These are phyloP conservation scores for Wickerhamomyces queroliae DNA, from an alignment of 805 yeast genomes.

Conservation along the genomic window DNA sequence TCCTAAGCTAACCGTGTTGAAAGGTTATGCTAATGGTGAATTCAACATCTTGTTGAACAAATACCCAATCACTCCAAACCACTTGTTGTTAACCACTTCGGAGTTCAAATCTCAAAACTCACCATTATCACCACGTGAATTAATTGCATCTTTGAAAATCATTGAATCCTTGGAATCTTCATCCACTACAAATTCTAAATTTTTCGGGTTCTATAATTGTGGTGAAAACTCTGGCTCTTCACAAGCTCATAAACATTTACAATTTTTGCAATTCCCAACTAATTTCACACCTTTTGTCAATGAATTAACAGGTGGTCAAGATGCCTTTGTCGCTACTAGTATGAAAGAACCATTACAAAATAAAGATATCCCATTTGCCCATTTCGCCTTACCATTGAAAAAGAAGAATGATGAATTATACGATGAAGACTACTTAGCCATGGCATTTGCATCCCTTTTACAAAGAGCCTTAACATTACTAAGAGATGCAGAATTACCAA, in stretches of 20 bases:
- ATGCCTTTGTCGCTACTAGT: slow-evolving; percentile 48
- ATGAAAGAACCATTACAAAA: slow-evolving; percentile 57
- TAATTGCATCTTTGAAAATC: slow-evolving; percentile 51
- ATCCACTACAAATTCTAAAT: slow-evolving; percentile 35
- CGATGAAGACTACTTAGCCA: slow-evolving; percentile 51
- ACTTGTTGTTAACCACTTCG: slow-evolving; percentile 73
- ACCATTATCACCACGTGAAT: slow-evolving; percentile 67
- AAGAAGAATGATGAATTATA: slow-evolving; percentile 31
- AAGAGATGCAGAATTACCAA: slow-evolving; percentile 41
- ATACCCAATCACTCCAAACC: slow-evolving; percentile 78
- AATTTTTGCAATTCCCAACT: slow-evolving; percentile 68
- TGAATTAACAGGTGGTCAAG: slow-evolving; percentile 34
- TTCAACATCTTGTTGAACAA: slow-evolving; percentile 75
- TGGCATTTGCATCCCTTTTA: slow-evolving; percentile 66
- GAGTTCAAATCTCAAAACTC: slow-evolving; percentile 66
- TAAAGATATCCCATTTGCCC: slow-evolving; percentile 68
- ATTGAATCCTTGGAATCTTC: slow-evolving; percentile 40
- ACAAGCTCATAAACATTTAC: slow-evolving; percentile 89
- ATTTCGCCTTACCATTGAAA: slow-evolving; percentile 67
- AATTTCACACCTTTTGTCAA: slow-evolving; percentile 56
- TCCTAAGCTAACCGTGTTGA: slow-evolving; percentile 59
- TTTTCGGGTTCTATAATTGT: slow-evolving; percentile 83
- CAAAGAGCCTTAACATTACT: slow-evolving; percentile 65
- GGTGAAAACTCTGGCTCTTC: slow-evolving; percentile 93
- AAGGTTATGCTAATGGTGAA: slow-evolving; percentile 40